Evolutionary conservation across 768 basidiomycete species (phyloP), one percentile per base, ranked within the genome.

Genomic region (Lactarius pseudohatsudake): DNA sequence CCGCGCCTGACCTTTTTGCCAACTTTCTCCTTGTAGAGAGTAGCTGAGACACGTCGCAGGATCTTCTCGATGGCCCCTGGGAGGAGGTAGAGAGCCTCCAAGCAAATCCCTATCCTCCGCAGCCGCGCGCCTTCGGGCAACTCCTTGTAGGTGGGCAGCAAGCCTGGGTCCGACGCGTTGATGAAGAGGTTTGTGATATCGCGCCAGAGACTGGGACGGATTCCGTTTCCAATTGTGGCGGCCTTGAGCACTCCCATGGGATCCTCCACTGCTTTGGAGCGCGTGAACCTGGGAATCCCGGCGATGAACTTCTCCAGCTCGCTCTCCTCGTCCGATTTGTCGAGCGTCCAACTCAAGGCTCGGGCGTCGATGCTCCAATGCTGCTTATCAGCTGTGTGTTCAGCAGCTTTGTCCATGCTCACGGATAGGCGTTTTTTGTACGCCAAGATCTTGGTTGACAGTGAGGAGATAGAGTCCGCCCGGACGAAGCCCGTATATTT

Each of bases 291-390:
- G 28, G 65, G 47, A 40, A 66, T 66, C 26, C 65, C 65, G 1
- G 55, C 60, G 34, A 38, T 22, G 30, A 66, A 66, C 36, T 26
- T 20, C 18, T 32, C 60, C 20, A 66, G 26, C 20, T 66, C 60
- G 6, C 61, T 30, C 18, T 62, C 60, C 28, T 66, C 65, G 30
- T 53, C 65, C 6, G 57, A 45, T 16, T 22, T 50, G 38, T 66
- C 61, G 20, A 66, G 65, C 1, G 60, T 66, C 65, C 65, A 66
- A 22, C 43, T 41, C 10, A 66, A 28, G 1, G 65, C 61, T 4
- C 56, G 55, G 8, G 65, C 60, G 38, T 50, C 36, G 2, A 57
- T 47, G 15, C 22, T 11, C n/a, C 16, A 20, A 41, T 47, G 18
- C 43, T 47, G 16, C 15, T 22, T 18, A 18, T 7, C 4, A 1